Base-by-base conservation (phyloP, 345 rosid species). In the Barbarea vulgaris region DNA sequence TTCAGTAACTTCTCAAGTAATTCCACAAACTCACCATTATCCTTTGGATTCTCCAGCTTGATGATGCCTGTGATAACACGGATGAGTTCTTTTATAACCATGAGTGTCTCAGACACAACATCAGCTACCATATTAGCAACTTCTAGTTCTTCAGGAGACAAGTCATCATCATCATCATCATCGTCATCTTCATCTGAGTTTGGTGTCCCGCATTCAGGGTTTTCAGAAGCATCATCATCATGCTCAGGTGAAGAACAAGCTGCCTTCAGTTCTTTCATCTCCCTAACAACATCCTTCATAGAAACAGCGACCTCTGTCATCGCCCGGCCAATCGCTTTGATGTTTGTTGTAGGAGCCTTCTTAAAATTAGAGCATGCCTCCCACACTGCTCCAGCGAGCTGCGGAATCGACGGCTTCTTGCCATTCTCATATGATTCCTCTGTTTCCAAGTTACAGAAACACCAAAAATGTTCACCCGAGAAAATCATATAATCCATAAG, bases 201-300 rank as follows among this genome's bases (percentile, higher is more conserved):
- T 37, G 14, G 72, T 64, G 55, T 18, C 36, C 9, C 68, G 2
- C 25, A 64, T 44, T 77, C 87, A 7, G 3, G 25, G 27, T 75
- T 42, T 46, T 24, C 47, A 56, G 74, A 61, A n/a, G n/a, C n/a
- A 74, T 61, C 86, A 55, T 69, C 54, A 7, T 18, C 54, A 9
- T 21, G 34, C 9, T 56, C 62, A n/a, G 80, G 51, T 34, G 77
- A 65, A 3, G 34, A 37, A 33, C 76, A 76, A 63, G 69, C 85
- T 63, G 88, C 88, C 77, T 88, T 88, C 25, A 93, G 87, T 77
- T 93, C 98, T 54, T 91, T 82, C 90, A 93, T 84, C 87, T 91
- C 97, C 18, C 96, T 88, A 72, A 93, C 83, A 70, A 87, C 98
- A 82, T 93, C 96, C 84, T 88, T 87, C 70, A 89, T 58, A 21